Percentiles rank a stretch among this genome's conserved stretches.
These are phyloP conservation scores for Arthrobotrys conoides DNA, from an alignment of 2,329 filamentous ascomycete genomes.

Conservation along the genomic window DNA sequence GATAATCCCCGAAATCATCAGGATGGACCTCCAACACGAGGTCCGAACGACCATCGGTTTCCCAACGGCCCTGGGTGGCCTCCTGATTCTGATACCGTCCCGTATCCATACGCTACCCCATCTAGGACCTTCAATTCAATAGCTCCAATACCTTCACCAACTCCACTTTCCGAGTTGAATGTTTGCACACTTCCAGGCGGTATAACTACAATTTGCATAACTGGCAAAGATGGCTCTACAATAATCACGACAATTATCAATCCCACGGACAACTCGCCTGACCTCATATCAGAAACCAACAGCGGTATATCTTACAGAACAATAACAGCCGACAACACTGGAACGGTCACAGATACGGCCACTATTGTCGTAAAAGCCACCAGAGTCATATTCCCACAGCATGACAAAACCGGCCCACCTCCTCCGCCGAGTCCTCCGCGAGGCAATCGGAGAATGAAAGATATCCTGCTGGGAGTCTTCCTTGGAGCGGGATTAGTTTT, in stretches of 20 bases:
- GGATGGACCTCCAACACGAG: slow-evolving; percentile 19
- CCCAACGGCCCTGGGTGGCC: slow-evolving; percentile 38
- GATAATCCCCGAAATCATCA: slow-evolving; percentile 34
- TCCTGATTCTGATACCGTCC: slow-evolving; percentile 10
- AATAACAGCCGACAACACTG: slow-evolving; percentile 46
- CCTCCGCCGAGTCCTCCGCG: slow-evolving; percentile 19
- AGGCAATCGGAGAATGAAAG: slow-evolving; percentile 30
- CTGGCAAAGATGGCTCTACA: slow-evolving; percentile 41
- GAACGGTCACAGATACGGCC: slow-evolving; percentile 50
- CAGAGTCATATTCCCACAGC: slow-evolving; percentile 52
- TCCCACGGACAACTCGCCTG: slow-evolving; percentile 9
- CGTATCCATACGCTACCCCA: slow-evolving; percentile 13
- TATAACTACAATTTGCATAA: slow-evolving; percentile 46
- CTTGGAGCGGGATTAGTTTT: slow-evolving; percentile 52
- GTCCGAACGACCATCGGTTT: slow-evolving; percentile 21
- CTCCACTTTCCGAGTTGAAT: slow-evolving; percentile 4
- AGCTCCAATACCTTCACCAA: background rate
- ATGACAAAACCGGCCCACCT: slow-evolving; percentile 37
- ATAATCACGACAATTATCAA: slow-evolving; percentile 35
- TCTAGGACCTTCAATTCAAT: slow-evolving; percentile 15
- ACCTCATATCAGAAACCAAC: slow-evolving; percentile 20
- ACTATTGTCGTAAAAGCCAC: slow-evolving; percentile 53
- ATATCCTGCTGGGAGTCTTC: slow-evolving; percentile 51
- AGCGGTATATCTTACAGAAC: slow-evolving; percentile 46
- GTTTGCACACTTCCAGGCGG: slow-evolving; percentile 28